phyloP scores from a whole-genome alignment of 2,329 filamentous ascomycete species.

The Cercospora zeae-maydis region DNA sequence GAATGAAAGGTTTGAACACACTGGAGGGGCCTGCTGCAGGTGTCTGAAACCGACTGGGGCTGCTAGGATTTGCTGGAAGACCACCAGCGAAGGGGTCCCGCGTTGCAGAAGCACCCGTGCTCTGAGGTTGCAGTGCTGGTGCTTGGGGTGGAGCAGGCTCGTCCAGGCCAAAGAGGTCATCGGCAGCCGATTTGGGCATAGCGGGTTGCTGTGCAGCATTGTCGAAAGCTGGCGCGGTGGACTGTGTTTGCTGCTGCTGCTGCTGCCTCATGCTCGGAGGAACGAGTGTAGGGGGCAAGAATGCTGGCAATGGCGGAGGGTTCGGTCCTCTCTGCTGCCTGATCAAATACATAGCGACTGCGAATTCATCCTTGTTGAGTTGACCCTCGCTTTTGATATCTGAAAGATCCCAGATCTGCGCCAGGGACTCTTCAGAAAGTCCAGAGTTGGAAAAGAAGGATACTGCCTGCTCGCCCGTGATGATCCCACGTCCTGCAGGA shows the following conservation, averaged over 20 bases:
- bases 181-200: constrained; percentile 73
- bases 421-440: constrained; percentile 80
- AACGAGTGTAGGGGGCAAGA: constrained; percentile 75
- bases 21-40: constrained; percentile 39
- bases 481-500: constrained; percentile 72
- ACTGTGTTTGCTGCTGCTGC: constrained; percentile 48
- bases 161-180: constrained; percentile 92
- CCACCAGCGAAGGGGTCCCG: constrained; percentile 62
- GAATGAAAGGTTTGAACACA: constrained; percentile 82
- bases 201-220: constrained; percentile 44
- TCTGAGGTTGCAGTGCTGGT: constrained; percentile 60
- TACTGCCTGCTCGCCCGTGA: constrained; percentile 92
- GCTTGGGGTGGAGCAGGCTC: constrained; percentile 53
- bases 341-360: constrained; percentile 96
- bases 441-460: constrained; percentile 90
- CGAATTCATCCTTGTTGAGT: constrained; percentile 84
- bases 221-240: constrained; percentile 54
- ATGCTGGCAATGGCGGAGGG: constrained; percentile 65
- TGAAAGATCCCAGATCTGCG: constrained; percentile 94
- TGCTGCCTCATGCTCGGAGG: constrained; percentile 79
- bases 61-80: constrained; percentile 51
- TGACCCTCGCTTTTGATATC: constrained; percentile 89
- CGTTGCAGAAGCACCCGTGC: constrained; percentile 67
- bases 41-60: constrained; percentile 41
- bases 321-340: constrained; percentile 77